phyloP scores from a whole-genome alignment of 805 yeast species.

The Cyberlindnera euphorbiae region DNA sequence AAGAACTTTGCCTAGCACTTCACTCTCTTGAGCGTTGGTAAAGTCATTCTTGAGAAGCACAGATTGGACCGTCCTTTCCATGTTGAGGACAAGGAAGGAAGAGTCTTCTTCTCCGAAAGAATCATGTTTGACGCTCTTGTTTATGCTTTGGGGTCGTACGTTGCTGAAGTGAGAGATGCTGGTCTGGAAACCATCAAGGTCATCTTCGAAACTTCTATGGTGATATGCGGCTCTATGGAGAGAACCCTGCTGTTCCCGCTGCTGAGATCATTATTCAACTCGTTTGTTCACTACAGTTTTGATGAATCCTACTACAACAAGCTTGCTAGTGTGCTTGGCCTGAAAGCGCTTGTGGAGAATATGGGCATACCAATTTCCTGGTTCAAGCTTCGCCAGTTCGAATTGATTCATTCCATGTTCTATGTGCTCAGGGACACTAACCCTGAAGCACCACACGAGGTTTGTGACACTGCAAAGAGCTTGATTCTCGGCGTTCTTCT shows the following conservation, averaged over 20 bases:
- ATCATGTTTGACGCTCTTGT: conserved; percentile 71
- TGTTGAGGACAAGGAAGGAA: conserved; percentile 77
- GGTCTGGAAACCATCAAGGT: conserved; percentile 64
- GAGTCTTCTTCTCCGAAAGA: conserved; percentile 60
- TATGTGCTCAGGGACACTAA: conserved; percentile 90
- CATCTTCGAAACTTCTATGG: conserved; percentile 55
- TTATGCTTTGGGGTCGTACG: conserved; percentile 75
- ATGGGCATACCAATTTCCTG: conserved; percentile 64
- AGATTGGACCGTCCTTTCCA: conserved; percentile 67
- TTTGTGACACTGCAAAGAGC: conserved; percentile 64
- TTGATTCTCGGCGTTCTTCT: conserved; percentile 59
- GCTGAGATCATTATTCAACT: conserved; percentile 69
- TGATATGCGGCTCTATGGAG: conserved; percentile 63
- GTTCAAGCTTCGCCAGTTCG: conserved; percentile 75
- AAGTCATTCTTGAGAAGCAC: conserved; percentile 62
- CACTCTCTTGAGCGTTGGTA: conserved; percentile 70
- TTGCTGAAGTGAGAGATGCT: conserved; percentile 60
- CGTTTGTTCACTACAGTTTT: conserved; percentile 86
- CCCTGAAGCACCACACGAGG: conserved; percentile 77
- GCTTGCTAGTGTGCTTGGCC: conserved; percentile 84
- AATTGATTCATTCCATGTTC: conserved; percentile 78
- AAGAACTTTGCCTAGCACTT: conserved; percentile 73
- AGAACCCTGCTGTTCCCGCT: conserved; percentile 69
- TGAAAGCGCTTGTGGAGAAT: conserved; percentile 67
- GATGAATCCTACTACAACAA: conserved; percentile 84